These are phyloP conservation scores for Polygonum aviculare DNA, from an alignment of 148 eudicot genomes.

Conservation along the genomic window DNA sequence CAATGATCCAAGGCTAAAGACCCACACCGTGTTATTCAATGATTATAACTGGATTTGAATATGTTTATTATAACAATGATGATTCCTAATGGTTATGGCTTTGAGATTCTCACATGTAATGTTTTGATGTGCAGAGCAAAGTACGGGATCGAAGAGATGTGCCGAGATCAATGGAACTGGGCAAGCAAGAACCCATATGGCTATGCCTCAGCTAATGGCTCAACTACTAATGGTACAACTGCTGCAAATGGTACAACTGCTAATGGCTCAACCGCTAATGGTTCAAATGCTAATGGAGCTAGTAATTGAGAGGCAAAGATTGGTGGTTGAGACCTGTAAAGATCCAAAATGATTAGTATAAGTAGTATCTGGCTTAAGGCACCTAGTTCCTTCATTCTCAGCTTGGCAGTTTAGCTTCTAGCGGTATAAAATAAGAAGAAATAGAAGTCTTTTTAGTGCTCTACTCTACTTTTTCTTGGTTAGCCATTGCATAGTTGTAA, in stretches of 20 bases:
- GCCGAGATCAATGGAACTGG: slow-evolving; percentile 69
- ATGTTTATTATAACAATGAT: not conserved
- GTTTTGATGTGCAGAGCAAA: slow-evolving; percentile 38
- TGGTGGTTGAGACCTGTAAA: slow-evolving; percentile 1
- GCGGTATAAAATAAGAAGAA: not conserved
- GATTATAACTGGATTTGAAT: not conserved
- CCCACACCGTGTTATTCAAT: not conserved
- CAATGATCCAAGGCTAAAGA: not conserved
- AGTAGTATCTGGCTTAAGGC: not conserved
- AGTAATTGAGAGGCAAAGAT: not conserved
- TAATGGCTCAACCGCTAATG: not conserved
- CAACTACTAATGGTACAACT: slow-evolving; percentile 6
- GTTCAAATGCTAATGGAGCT: not conserved
- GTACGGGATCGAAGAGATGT: slow-evolving; percentile 56
- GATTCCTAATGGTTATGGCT: not conserved
- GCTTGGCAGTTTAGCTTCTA: not conserved
- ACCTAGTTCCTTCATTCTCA: not conserved
- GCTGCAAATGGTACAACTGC: not conserved
- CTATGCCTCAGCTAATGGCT: slow-evolving; percentile 23
- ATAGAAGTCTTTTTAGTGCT: not conserved
- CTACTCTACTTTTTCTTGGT: not conserved
- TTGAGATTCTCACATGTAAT: not conserved
- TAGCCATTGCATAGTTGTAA: not conserved
- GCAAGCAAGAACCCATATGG: slow-evolving; percentile 68
- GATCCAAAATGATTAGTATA: not conserved